Evolutionary conservation across 1,284 basidiomycete genomes (phyloP).

Genomic region (Cutaneotrichosporon mucoides): DNA sequence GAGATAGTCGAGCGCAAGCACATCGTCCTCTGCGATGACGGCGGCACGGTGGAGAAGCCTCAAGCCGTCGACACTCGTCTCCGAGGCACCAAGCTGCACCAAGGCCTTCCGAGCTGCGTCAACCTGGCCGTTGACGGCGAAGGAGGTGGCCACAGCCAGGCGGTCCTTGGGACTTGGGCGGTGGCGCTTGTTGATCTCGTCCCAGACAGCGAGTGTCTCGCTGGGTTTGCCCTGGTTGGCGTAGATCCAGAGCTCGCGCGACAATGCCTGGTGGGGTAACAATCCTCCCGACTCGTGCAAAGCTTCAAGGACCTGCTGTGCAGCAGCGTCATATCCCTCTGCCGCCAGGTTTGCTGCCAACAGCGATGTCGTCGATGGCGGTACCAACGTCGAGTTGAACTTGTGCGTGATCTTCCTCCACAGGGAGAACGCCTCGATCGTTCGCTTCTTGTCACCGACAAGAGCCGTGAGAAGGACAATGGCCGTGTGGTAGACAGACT

Average conservation of each 20-base stretch:
- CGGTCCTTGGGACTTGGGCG: conserved; percentile 4
- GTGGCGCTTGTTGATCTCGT: conserved; percentile 7
- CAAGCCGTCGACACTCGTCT: conserved; percentile 9
- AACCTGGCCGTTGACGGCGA: conserved; percentile 5
- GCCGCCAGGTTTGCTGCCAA: conserved; percentile 9
- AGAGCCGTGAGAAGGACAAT: conserved; percentile 1
- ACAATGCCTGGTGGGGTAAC: conserved; percentile 12
- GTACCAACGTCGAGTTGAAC: conserved; percentile 11
- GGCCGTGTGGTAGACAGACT: conserved; percentile 5
- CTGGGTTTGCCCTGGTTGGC: conserved; percentile 7
- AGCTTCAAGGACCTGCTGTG: conserved; percentile 6
- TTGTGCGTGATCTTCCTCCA: conserved; percentile 9
- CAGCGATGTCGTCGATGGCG: conserved; percentile 1
- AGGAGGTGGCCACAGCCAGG: conserved; percentile 4
- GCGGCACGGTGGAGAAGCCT: conserved; percentile 22
- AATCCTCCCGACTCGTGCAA: conserved; percentile 7
- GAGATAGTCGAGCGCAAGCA: conserved; percentile 17
- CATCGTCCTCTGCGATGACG: conserved; percentile 19
- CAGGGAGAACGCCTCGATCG: conserved; percentile 3
- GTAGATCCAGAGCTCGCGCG: conserved; percentile 13
- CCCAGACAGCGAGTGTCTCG: conserved; percentile 8
- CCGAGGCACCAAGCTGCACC: not conserved
- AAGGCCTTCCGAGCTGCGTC: not conserved
- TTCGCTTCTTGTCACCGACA: not conserved
- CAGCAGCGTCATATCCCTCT: not conserved